These are phyloP conservation scores for Leccinum glutinopallens DNA, from an alignment of 1,284 basidiomycete species.

Conservation along the genomic window DNA sequence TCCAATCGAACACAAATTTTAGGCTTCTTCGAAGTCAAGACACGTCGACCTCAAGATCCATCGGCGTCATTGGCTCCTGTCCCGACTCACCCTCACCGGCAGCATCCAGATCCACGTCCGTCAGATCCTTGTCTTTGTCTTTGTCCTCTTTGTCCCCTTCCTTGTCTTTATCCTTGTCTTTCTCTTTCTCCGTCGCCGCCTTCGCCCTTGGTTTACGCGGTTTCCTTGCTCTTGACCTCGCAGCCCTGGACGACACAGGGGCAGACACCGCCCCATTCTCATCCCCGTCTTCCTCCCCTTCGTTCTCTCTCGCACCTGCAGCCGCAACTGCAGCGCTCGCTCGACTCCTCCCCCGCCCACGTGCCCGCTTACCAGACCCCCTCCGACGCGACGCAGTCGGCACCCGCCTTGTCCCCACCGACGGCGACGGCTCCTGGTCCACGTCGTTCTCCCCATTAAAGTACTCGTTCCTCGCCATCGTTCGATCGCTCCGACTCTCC, in stretches of 20 bases:
- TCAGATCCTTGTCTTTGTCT: slow-evolving; percentile 38
- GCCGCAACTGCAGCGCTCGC: slow-evolving; percentile 11
- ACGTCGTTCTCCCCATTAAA: slow-evolving; percentile 74
- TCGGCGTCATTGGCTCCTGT: slow-evolving; percentile 35
- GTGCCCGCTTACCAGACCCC: slow-evolving; percentile 29
- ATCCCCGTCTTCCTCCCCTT: slow-evolving; percentile 27
- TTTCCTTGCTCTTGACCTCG: slow-evolving; percentile 25
- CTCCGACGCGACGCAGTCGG: slow-evolving; percentile 29
- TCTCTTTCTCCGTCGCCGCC: slow-evolving; percentile 36
- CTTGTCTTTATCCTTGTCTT: slow-evolving; percentile 32
- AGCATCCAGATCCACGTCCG: slow-evolving; percentile 31
- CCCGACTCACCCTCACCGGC: slow-evolving; percentile 32
- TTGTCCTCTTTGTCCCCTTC: slow-evolving; percentile 18
- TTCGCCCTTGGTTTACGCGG: slow-evolving; percentile 34
- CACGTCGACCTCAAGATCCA: slow-evolving; percentile 36
- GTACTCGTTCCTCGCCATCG: slow-evolving; percentile 62
- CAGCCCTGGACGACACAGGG: slow-evolving; percentile 5
- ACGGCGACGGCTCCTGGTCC: slow-evolving; percentile 45
- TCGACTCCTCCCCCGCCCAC: slow-evolving; percentile 35
- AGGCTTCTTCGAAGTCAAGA: slow-evolving; percentile 16
- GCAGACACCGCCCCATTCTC: slow-evolving; percentile 21
- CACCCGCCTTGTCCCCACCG: slow-evolving; percentile 21
- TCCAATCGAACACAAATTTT: neutral
- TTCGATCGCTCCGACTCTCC: slow-evolving; percentile 55
- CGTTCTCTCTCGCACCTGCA: slow-evolving; percentile 24